A percentile compares a stretch with the other conserved stretches of the same genome.
Conservation (phyloP, 441 rosid species). For the Eutrema salsugineum region DNA sequence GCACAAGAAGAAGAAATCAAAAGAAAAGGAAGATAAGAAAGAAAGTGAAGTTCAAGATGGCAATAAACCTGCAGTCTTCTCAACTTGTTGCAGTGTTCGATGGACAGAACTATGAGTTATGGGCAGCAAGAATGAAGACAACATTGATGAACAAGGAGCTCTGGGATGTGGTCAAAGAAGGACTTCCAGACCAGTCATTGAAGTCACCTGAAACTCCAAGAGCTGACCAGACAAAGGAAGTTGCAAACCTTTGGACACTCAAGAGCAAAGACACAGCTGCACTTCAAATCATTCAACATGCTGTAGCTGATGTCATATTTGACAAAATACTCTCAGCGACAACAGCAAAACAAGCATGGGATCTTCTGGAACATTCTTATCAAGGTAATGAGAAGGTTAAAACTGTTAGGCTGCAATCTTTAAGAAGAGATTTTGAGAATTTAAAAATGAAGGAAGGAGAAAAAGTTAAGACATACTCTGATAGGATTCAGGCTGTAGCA, state of each 20-base stretch:
- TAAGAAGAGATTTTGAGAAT: not conserved
- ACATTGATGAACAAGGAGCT: too few relatives aligned
- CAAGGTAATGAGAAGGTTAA: not conserved
- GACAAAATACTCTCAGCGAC: not conserved
- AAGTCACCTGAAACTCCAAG: not conserved
- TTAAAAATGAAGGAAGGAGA: constrained; percentile 5
- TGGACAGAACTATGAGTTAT: too few relatives aligned
- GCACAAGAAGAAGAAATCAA: too few relatives aligned
- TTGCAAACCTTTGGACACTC: not conserved
- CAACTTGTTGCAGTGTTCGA: too few relatives aligned
- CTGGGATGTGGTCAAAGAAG: too few relatives aligned
- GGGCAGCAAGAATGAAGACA: too few relatives aligned
- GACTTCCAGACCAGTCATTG: too few relatives aligned
- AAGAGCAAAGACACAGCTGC: not conserved
- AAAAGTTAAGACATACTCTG: not conserved
- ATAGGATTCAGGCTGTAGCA: not conserved
- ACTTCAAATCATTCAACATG: not conserved
- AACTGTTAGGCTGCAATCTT: not conserved
- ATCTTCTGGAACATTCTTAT: not conserved
- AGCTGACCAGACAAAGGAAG: not conserved
- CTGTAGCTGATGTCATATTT: not conserved
- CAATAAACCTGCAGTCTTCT: too few relatives aligned
- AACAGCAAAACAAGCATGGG: not conserved
- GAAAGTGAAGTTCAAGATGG: too few relatives aligned
- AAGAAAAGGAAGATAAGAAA: too few relatives aligned